Percentiles rank a stretch among this genome's conserved stretches.
Evolutionary conservation across 352 stramenopile genomes (phyloP).

Genomic region (Pythium guiyangense): DNA sequence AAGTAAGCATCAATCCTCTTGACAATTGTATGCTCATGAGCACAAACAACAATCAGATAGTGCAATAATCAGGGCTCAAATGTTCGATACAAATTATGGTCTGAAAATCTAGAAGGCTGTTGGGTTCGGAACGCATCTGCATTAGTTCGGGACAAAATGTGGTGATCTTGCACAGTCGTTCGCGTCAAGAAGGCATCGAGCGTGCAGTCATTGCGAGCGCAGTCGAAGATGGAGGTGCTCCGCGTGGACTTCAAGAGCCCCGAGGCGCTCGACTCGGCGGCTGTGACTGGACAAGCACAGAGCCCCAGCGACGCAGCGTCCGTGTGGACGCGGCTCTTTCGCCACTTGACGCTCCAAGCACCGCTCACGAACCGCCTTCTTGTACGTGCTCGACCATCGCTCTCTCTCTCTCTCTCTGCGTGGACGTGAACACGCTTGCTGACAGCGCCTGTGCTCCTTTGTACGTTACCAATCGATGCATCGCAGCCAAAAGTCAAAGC

Average conservation of each 20-base stretch:
- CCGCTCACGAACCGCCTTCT: conserved; percentile 34
- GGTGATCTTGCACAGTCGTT: neutral
- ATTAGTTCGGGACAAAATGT: no score
- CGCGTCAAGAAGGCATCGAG: no score
- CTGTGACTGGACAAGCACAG: neutral
- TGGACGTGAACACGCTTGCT: neutral
- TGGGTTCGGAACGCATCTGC: no score
- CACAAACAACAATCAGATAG: no score
- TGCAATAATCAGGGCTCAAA: no score
- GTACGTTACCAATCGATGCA: neutral
- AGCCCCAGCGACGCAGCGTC: conserved; percentile 10
- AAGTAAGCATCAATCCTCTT: no score
- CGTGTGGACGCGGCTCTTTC: conserved; percentile 51
- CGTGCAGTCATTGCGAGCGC: no score
- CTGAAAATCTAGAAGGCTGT: no score
- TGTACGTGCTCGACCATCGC: conserved; percentile 15
- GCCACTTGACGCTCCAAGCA: conserved; percentile 30
- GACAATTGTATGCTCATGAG: no score
- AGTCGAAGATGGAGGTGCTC: conserved; percentile 13
- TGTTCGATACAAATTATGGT: no score
- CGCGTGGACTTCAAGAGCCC: conserved; percentile 12
- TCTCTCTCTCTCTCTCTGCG: neutral
- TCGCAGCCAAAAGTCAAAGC: conserved; percentile 57
- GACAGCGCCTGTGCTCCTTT: neutral
- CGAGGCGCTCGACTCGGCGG: conserved; percentile 4